Percentiles rank a stretch among this genome's conserved stretches.
Evolutionary conservation across 1,284 basidiomycete species (phyloP).

Genomic region (Omphalotus olearius): DNA sequence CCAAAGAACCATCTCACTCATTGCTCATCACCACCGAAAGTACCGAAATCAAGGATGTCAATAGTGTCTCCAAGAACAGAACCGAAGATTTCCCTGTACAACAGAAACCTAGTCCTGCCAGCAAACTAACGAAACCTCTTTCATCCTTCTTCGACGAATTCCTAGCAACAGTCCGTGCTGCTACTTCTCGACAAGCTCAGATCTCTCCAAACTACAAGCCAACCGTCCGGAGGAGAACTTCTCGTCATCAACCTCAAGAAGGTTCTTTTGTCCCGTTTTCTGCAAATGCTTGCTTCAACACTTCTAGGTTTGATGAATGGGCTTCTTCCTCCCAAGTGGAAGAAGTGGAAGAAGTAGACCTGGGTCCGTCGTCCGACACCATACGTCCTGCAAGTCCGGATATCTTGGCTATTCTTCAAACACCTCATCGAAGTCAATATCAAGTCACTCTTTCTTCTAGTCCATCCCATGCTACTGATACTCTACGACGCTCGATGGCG

Average conservation of each 20-base stretch:
- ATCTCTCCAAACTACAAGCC: no score
- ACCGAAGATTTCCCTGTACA: no score
- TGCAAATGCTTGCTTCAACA: no score
- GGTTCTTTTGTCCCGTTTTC: no score
- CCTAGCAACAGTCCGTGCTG: slow-evolving; percentile 8
- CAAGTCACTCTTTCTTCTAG: not conserved
- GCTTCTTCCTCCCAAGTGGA: not conserved
- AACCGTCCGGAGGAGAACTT: no score
- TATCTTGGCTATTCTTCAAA: not conserved
- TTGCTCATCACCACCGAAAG: no score
- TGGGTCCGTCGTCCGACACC: no score
- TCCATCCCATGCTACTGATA: not conserved
- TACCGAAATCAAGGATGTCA: no score
- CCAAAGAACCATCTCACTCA: no score
- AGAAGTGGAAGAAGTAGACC: no score
- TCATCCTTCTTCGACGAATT: slow-evolving; percentile 13
- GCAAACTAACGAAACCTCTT: slow-evolving; percentile 7
- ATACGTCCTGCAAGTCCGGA: not conserved
- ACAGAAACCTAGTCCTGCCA: not conserved
- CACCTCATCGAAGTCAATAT: slow-evolving; percentile 1
- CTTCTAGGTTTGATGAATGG: slow-evolving; percentile 3
- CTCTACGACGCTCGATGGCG: slow-evolving; percentile 2
- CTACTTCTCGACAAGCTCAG: not conserved
- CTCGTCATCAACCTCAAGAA: no score
- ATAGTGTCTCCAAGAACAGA: no score